phyloP scores from a whole-genome alignment of 495 filamentous ascomycete species.

The Tirmania nivea region DNA sequence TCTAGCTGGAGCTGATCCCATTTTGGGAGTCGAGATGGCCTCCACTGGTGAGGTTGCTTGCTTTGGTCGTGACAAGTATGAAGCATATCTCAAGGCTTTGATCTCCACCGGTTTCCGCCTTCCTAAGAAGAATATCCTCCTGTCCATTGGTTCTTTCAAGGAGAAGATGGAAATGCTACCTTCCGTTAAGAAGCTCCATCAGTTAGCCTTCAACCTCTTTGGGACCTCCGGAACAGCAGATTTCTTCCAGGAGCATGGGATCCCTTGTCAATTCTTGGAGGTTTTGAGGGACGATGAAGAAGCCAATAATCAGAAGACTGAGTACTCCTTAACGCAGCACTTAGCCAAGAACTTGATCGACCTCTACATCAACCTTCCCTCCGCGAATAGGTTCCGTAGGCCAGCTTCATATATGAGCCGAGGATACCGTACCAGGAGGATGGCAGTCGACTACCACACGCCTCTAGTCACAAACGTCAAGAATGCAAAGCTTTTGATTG shows the following conservation, averaged over 20 bases:
- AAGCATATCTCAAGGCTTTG: slow-evolving; percentile 89
- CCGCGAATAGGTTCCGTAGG: slow-evolving; percentile 85
- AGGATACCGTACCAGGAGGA: slow-evolving; percentile 81
- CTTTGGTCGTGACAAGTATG: slow-evolving; percentile 87
- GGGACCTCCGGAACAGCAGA: slow-evolving; percentile 91
- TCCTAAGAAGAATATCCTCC: slow-evolving; percentile 82
- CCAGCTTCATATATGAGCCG: slow-evolving; percentile 97
- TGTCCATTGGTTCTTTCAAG: slow-evolving; percentile 92
- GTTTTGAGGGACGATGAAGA: slow-evolving; percentile 40
- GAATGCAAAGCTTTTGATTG: slow-evolving; percentile 91
- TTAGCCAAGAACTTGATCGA: slow-evolving; percentile 93
- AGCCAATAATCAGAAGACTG: slow-evolving; percentile 61
- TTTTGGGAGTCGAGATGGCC: slow-evolving; percentile 96
- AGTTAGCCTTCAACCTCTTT: slow-evolving; percentile 82
- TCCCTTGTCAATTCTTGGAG: slow-evolving; percentile 80
- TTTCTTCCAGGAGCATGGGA: slow-evolving; percentile 75
- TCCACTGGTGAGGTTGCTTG: slow-evolving; percentile 96
- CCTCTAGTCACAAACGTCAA: slow-evolving; percentile 96
- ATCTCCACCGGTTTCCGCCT: slow-evolving; percentile 90
- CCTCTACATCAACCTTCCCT: slow-evolving; percentile 94
- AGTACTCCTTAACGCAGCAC: slow-evolving; percentile 90
- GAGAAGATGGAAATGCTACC: slow-evolving; percentile 95
- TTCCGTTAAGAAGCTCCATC: slow-evolving; percentile 66
- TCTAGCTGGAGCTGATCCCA: slow-evolving; percentile 84
- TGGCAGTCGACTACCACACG: slow-evolving; percentile 98